Evolutionary conservation across 2,329 filamentous ascomycete genomes (phyloP).

Genomic region (Epichloe uncinata): DNA sequence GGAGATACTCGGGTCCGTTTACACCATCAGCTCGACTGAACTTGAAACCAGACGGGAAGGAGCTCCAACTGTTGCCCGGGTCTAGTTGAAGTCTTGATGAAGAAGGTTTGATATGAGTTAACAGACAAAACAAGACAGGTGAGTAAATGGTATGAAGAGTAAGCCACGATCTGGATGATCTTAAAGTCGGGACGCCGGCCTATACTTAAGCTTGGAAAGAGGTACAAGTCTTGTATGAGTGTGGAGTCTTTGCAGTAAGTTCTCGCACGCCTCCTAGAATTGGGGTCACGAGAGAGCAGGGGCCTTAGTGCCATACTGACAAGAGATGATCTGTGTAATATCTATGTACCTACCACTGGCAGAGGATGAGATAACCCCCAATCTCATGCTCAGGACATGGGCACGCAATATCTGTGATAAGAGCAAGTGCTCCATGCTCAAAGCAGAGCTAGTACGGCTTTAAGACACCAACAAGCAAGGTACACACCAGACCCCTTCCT

Average conservation of each 20-base stretch:
- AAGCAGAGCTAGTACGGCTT: slow-evolving; percentile 4
- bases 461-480: slow-evolving; percentile 2
- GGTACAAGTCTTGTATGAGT: not conserved
- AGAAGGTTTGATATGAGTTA: too few relatives aligned
- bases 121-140: not conserved
- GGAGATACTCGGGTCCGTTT: not conserved
- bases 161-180: not conserved
- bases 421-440: not conserved
- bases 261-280: not conserved
- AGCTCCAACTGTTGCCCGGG: too few relatives aligned
- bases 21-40: not conserved
- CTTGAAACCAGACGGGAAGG: not conserved
- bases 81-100: not conserved
- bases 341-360: slow-evolving; percentile 4
- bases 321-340: slow-evolving; percentile 2
- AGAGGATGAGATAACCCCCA: slow-evolving; percentile 6
- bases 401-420: not conserved
- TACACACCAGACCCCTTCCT: not conserved
- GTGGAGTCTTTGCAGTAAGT: not conserved
- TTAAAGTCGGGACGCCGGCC: not conserved
- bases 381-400: slow-evolving; percentile 4
- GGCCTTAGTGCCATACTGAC: slow-evolving; percentile 2
- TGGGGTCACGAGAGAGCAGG: not conserved
- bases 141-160: not conserved
- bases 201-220: slow-evolving; percentile 1